These are phyloP conservation scores for Euphorbia pulcherrima DNA, from an alignment of 345 rosid species.

Conservation along the genomic window DNA sequence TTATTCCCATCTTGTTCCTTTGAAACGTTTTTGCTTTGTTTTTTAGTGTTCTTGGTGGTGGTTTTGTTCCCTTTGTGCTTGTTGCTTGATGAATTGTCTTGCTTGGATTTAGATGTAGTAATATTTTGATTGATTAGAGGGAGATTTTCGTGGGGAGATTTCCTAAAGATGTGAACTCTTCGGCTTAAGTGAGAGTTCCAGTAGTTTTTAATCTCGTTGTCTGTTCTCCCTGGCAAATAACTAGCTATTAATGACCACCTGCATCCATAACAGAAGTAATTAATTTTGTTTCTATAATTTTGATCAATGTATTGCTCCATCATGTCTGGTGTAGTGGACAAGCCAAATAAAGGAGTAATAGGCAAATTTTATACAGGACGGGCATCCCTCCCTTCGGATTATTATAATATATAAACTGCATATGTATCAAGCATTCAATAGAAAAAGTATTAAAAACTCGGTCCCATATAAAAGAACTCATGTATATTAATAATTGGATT, in stretches of 20 bases:
- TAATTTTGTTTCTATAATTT: too few relatives aligned
- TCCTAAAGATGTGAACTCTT: slow-evolving; percentile 37
- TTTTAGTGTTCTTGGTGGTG: slow-evolving; percentile 21
- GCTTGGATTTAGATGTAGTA: slow-evolving; percentile 18
- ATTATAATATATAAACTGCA: too few relatives aligned
- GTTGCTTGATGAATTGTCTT: neutral
- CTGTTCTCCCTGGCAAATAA: slow-evolving; percentile 61
- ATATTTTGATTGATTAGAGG: neutral
- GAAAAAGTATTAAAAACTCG: too few relatives aligned
- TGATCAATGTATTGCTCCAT: too few relatives aligned
- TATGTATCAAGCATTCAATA: too few relatives aligned
- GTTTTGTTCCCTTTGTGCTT: neutral
- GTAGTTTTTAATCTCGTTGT: slow-evolving; percentile 65
- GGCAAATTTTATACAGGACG: too few relatives aligned
- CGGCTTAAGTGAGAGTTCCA: slow-evolving; percentile 65
- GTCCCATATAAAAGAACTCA: too few relatives aligned
- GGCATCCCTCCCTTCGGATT: too few relatives aligned
- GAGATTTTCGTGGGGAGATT: slow-evolving; percentile 5
- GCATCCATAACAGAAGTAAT: slow-evolving; percentile 2
- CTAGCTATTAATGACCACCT: slow-evolving; percentile 69
- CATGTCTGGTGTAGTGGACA: too few relatives aligned
- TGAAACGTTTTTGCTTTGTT: neutral
- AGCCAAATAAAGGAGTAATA: too few relatives aligned
- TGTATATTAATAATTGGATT: too few relatives aligned
- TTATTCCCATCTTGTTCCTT: neutral